Base-by-base conservation (phyloP, 441 rosid genomes). In the Gossypium schwendimanii region DNA sequence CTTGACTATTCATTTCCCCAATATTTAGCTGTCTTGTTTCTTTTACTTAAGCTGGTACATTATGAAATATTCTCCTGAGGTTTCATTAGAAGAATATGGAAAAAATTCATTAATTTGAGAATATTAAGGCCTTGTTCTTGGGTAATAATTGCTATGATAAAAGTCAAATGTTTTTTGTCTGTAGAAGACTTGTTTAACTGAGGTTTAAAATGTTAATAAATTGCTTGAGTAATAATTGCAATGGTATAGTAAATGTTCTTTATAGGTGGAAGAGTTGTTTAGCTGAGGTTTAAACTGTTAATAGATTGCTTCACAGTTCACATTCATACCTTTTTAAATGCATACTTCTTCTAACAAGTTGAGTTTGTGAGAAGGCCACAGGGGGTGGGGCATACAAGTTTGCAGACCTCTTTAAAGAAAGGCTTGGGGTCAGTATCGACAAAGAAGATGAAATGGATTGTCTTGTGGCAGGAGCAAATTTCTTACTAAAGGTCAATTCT, bases 361-460 rank as follows among this genome's bases (percentile, higher is more conserved):
- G 76, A 70, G 73, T 80, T 77, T 80, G 67, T 76, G 81, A 76
- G 83, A 87, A 96, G 99, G 99, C 98, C 78, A 96, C 99, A 76
- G 99, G 99, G 21, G 99, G 99, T 1, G 99, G 99, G 78, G 99
- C 99, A 10, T 91, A 79, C 84, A 96, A 93, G 85, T 96, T 84
- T 76, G 81, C 98, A 0, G 97, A 96, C 77, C 87, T 96, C 62
- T 93, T 96, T 81, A 96, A 91, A 82, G 99, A 96, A 83, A 87
- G 88, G 76, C 94, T 96, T 45, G 99, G 97, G 5, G 86, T 91
- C 77, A 87, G 91, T 80, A 89, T 96, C 76, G 99, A 96, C 77
- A 96, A 96, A 81, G 99, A 96, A 84, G 99, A 92, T 84, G 98
- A 96, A 83, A 96, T 96, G 99, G 84, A 91, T 69, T 96, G 98